Conservation (phyloP, 352 stramenopile genomes). For the Thalassiosira ordinaria region DNA sequence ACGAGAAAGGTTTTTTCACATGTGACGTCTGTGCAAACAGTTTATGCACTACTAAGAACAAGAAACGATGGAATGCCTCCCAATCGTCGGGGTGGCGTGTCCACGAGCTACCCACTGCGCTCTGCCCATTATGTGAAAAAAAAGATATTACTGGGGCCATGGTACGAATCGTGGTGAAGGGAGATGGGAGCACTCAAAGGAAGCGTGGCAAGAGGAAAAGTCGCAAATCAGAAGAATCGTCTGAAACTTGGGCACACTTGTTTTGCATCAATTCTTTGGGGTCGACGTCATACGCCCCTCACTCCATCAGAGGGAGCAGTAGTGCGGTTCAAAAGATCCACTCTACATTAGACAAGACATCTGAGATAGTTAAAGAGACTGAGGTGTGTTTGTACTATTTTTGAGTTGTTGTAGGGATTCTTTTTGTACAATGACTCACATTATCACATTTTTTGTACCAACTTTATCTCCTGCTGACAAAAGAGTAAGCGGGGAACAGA, state of each 20-base stretch:
- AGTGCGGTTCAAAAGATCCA: conserved; percentile 14
- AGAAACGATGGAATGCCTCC: conserved; percentile 16
- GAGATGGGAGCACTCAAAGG: no score
- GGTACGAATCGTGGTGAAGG: conserved; percentile 24
- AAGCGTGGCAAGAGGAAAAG: conserved; percentile 24
- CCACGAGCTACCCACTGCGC: conserved; percentile 36
- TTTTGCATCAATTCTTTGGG: conserved; percentile 43
- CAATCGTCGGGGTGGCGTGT: conserved; percentile 34
- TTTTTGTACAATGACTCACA: no score
- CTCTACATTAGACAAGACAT: conserved; percentile 1
- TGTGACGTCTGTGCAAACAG: conserved; percentile 48
- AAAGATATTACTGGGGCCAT: conserved; percentile 48
- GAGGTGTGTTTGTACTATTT: conserved; percentile 16
- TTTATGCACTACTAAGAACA: neutral
- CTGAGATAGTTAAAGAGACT: conserved; percentile 1
- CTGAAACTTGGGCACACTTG: conserved; percentile 50
- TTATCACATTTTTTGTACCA: no score
- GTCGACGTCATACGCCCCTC: neutral
- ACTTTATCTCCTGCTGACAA: neutral
- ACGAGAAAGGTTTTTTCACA: conserved; percentile 48
- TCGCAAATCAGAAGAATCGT: conserved; percentile 11
- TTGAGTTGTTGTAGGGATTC: neutral
- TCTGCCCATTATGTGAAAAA: conserved; percentile 38
- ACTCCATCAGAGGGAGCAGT: conserved; percentile 11
- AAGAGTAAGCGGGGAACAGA: conserved; percentile 17